Conservation (phyloP, 148 eudicot species). For the Limonium bicolor region DNA sequence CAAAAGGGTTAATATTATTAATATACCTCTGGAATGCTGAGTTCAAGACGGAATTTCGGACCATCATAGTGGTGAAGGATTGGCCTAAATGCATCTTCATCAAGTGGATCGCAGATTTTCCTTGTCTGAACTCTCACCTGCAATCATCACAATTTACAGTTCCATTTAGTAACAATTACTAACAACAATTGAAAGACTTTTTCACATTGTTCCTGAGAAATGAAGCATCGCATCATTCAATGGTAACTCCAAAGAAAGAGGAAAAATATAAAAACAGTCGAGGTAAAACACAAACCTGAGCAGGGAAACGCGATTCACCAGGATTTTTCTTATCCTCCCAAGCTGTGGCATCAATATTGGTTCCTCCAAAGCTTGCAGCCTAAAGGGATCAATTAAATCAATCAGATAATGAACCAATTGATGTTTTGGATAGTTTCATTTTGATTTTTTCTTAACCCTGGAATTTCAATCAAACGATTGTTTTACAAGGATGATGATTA, state of each 20-base stretch:
- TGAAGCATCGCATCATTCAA: no score
- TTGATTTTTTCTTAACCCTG: no score
- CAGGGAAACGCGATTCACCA: slow-evolving; percentile 97
- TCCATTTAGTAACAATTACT: no score
- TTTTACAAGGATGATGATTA: no score
- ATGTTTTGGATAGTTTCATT: no score
- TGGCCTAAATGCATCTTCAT: slow-evolving; percentile 97
- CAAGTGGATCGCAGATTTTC: slow-evolving; percentile 79
- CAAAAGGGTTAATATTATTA: not conserved
- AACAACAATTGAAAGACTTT: no score
- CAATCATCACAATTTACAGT: no score
- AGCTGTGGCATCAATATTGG: slow-evolving; percentile 84
- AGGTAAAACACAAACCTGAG: slow-evolving; percentile 50
- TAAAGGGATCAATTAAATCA: no score
- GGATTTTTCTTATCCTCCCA: slow-evolving; percentile 99
- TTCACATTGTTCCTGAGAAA: no score
- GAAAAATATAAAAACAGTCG: no score
- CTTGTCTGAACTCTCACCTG: slow-evolving; percentile 81
- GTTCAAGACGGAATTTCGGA: slow-evolving; percentile 96
- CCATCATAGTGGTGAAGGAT: slow-evolving; percentile 98
- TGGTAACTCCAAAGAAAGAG: no score
- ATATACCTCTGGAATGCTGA: slow-evolving; percentile 86
- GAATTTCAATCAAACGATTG: no score
- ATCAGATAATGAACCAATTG: not conserved
- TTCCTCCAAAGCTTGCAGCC: slow-evolving; percentile 98